Evolutionary conservation across 805 yeast genomes (phyloP), one percentile per base, ranked within the genome.

Genomic region (Candida xyloterini): DNA sequence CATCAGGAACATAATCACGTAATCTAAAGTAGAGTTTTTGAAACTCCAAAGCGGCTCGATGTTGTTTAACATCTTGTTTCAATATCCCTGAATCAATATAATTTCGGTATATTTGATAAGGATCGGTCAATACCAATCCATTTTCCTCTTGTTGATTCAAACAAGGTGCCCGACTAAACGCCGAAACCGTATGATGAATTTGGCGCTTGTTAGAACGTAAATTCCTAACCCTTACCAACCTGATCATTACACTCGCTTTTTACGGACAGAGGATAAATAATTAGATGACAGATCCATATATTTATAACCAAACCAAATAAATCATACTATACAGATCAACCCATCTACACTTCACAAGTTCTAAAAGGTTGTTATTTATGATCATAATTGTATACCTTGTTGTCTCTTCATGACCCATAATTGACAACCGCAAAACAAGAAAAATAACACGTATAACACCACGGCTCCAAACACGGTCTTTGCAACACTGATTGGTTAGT

Each of bases 401-500:
- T 81, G 81, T 59, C 81, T 80, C 51, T 71, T 76, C 57, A 80
- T 70, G 51, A 81, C 53, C 49, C 74, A 65, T 15, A 88, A 77
- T 64, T 91, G 98, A 51, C 79, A 79, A 4, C 97, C 98, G 63
- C 98, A 91, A 66, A 90, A 91, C 23, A 82, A 67, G 55, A 93
- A 84, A 73, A 89, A 88, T 23, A 70, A 73, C 41, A 79, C 64
- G 62, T 91, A 91, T 9, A 91, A 89, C 42, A 83, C 59, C 7
- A 90, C 96, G 18, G 98, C 96, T 35, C 89, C 82, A 66, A 84
- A 84, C 18, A 91, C 82, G 3, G 98, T 93, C 50, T 77, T 77
- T 21, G 98, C 96, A 27, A 91, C 98, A 22, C 80, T 74, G 38
- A 14, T 11, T 36, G 46, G 46, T 40, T 33, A 42, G 43, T 40